Evolutionary conservation across 768 basidiomycete genomes (phyloP), one percentile per base, ranked within the genome.

Genomic region (Dacryopinax spathularia): DNA sequence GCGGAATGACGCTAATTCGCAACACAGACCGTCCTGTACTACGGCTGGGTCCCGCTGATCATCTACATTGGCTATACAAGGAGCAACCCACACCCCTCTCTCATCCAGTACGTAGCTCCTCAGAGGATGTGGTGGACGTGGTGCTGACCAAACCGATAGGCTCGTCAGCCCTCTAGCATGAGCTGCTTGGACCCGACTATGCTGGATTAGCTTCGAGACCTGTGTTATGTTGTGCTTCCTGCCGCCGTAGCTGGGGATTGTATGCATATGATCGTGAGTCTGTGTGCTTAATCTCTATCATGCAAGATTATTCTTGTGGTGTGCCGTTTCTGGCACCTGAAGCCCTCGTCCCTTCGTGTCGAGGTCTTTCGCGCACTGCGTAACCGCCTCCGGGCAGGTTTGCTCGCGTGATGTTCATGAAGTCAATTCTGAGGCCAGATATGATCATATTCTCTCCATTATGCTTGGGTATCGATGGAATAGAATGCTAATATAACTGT

Each of bases 41-140:
- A 93, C 69, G 87, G 86, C 67, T 98, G 94, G 91, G 92, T 98
- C 71, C 95, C 95, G 33, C 77, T 94, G 72, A 91, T 98, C 71
- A 94, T 98, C 70, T 96, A 93, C 75, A 82, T 96, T 71, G 95
- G 94, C 34, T 96, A 89, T 78, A 89, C 88, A 62, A 80, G 88
- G 69, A 93, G 91, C 72, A 91, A 88, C 72, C 94, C 94, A 33
- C 91, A 93, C 69, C 94, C 94, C 20, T 92, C 91, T 36, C 78
- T 97, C 71, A 95, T 95, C 76, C 94, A 96, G 93, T 95, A 62
- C 70, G 90, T 82, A 18, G n/a, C 62, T 60, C 60, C 2, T 27
- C 61, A 4, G 22, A 48, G 39, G 36, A 37, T 56, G 12, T 27
- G 22, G 39, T 33, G 22, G 22, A 27, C 33, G 3, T 5, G 0